phyloP scores from a whole-genome alignment of 2,329 filamentous ascomycete species.

The Apiospora aurea region DNA sequence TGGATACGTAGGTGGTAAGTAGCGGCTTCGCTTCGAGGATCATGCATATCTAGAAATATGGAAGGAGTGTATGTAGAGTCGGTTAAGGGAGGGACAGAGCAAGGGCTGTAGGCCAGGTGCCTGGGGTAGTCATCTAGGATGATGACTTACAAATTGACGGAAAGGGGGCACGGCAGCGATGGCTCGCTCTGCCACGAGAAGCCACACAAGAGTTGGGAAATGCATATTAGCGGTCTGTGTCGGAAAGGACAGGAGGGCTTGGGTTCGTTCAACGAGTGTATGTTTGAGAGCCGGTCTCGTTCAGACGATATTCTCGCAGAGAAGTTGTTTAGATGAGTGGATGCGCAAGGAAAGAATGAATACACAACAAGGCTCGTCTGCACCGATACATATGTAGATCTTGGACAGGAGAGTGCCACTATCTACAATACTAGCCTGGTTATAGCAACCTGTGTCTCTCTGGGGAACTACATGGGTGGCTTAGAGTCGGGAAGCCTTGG shows the following conservation, averaged over 20 bases:
- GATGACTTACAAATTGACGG: neutral
- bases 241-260: neutral
- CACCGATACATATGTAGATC: neutral
- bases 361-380: neutral
- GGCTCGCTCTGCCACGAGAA: neutral
- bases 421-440: neutral
- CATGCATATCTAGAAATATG: neutral
- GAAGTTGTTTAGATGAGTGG: neutral
- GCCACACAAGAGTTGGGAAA: neutral
- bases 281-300: constrained; percentile 6
- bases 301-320: neutral
- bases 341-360: neutral
- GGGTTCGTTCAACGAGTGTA: neutral
- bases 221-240: neutral
- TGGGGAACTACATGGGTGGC: neutral
- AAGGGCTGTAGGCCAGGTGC: neutral
- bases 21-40: neutral
- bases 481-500: neutral
- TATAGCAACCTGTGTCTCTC: neutral
- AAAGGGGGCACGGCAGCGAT: neutral
- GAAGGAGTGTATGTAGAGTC: neutral
- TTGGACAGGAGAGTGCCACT: neutral
- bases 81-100: too few species aligned
- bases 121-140: neutral
- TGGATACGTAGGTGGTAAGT: neutral